phyloP scores from a whole-genome alignment of 208 protist species.

The Plasmodiophora brassicae region DNA sequence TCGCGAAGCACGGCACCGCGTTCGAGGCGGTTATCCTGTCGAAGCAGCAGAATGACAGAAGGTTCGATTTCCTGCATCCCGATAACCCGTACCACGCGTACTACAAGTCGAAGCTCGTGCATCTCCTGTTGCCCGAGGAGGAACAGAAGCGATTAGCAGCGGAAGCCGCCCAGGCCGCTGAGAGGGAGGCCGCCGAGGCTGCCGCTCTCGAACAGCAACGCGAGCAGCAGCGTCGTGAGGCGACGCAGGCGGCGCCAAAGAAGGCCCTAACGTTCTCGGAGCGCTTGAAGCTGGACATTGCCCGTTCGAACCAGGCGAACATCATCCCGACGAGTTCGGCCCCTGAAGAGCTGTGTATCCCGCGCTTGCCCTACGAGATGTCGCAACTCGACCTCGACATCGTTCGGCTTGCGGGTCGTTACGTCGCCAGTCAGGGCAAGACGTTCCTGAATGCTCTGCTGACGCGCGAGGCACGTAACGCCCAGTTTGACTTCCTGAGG shows the following conservation, averaged over 20 bases:
- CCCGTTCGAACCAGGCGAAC: background rate
- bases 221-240: too few species aligned
- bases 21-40: slow-evolving; percentile 21
- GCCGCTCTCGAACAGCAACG: background rate
- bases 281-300: background rate
- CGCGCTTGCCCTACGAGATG: background rate
- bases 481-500: background rate
- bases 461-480: background rate
- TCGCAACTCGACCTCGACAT: background rate
- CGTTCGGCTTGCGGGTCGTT: background rate
- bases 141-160: background rate
- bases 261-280: background rate
- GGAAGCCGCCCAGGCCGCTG: background rate
- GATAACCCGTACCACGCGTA: slow-evolving; percentile 11
- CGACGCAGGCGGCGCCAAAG: background rate
- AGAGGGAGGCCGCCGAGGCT: background rate
- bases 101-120: slow-evolving; percentile 23
- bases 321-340: background rate
- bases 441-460: background rate
- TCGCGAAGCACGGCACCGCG: slow-evolving; percentile 10
- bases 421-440: background rate
- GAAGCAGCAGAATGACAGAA: slow-evolving; percentile 12
- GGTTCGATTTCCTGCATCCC: slow-evolving; percentile 21
- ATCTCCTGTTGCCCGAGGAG: background rate
- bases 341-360: background rate